These are phyloP conservation scores for Afroboletus lepidellus DNA, from an alignment of 1,284 basidiomycete genomes.

Conservation along the genomic window DNA sequence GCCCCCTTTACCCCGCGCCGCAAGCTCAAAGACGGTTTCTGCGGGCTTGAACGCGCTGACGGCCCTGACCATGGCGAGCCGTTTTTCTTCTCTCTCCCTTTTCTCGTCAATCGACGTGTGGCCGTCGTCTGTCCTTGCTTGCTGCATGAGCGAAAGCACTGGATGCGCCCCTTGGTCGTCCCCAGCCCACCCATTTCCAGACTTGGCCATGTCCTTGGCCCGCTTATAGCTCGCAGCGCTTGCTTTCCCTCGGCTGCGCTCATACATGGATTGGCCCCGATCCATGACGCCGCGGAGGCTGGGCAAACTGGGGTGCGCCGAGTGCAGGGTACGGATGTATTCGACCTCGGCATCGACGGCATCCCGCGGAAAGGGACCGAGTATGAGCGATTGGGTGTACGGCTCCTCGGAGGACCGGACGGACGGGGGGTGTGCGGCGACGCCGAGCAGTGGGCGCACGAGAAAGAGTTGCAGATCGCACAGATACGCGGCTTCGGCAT, in stretches of 20 bases:
- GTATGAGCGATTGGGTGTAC: conserved; percentile 69
- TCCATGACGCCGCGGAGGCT: conserved; percentile 85
- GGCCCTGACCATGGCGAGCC: conserved; percentile 69
- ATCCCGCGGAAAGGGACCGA: conserved; percentile 85
- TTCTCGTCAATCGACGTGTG: conserved; percentile 18
- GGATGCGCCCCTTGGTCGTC: conserved; percentile 70
- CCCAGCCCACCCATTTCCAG: conserved; percentile 65
- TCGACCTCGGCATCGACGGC: conserved; percentile 83
- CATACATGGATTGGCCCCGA: conserved; percentile 92
- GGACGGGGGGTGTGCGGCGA: conserved; percentile 31
- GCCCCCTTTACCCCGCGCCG: conserved; percentile 65
- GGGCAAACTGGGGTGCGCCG: conserved; percentile 65
- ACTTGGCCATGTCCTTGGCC: conserved; percentile 85
- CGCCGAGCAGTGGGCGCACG: conserved; percentile 72
- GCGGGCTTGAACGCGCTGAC: conserved; percentile 83
- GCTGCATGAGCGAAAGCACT: conserved; percentile 45
- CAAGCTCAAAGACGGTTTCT: conserved; percentile 94
- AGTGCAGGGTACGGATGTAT: conserved; percentile 71
- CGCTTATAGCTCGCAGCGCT: conserved; percentile 83
- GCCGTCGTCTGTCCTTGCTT: conserved; percentile 32
- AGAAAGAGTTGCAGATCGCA: conserved; percentile 95
- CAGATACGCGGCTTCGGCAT: conserved; percentile 85
- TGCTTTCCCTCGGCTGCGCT: conserved; percentile 90
- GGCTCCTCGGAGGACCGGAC: conserved; percentile 48
- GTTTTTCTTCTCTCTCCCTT: conserved; percentile 49